A percentile compares a stretch with the other conserved stretches of the same genome.
Conservation (phyloP, 2,329 filamentous ascomycete genomes). For the Colletotrichum sp. region DNA sequence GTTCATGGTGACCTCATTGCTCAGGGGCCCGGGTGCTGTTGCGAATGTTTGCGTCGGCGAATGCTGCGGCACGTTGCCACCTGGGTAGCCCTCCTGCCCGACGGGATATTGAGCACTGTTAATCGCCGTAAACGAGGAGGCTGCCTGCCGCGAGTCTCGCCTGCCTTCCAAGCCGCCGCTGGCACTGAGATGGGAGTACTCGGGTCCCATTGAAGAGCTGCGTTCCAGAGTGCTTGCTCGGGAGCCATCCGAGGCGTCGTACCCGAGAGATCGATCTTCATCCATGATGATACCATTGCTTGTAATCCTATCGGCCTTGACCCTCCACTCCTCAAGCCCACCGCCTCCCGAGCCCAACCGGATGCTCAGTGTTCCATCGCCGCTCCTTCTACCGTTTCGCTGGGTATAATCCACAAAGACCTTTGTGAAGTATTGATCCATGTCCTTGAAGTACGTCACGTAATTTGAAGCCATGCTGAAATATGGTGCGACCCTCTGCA, state of each 20-base stretch:
- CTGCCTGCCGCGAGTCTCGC: slow-evolving; percentile 26
- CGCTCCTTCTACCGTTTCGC: slow-evolving; percentile 29
- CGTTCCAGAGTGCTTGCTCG: slow-evolving; percentile 35
- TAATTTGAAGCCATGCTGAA: slow-evolving; percentile 64
- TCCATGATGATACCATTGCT: slow-evolving; percentile 48
- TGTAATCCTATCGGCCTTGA: slow-evolving; percentile 42
- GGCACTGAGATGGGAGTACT: slow-evolving; percentile 21
- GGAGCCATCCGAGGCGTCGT: slow-evolving; percentile 28
- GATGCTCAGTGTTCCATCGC: slow-evolving; percentile 42
- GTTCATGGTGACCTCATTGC: background rate
- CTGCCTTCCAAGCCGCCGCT: slow-evolving; percentile 5
- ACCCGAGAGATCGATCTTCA: slow-evolving; percentile 29
- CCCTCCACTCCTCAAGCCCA: slow-evolving; percentile 60
- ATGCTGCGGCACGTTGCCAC: background rate
- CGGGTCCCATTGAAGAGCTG: slow-evolving; percentile 29
- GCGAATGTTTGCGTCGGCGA: slow-evolving; percentile 7
- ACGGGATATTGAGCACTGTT: slow-evolving; percentile 26
- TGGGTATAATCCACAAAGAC: slow-evolving; percentile 43
- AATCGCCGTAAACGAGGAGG: slow-evolving; percentile 44
- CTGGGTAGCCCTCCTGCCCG: background rate
- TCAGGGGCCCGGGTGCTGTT: background rate
- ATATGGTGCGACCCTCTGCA: slow-evolving; percentile 55
- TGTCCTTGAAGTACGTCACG: slow-evolving; percentile 55
- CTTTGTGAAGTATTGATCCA: slow-evolving; percentile 57
- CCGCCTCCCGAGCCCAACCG: slow-evolving; percentile 50